Base-by-base conservation (phyloP, 2,329 filamentous ascomycete genomes). In the Diplocarpon mali region DNA sequence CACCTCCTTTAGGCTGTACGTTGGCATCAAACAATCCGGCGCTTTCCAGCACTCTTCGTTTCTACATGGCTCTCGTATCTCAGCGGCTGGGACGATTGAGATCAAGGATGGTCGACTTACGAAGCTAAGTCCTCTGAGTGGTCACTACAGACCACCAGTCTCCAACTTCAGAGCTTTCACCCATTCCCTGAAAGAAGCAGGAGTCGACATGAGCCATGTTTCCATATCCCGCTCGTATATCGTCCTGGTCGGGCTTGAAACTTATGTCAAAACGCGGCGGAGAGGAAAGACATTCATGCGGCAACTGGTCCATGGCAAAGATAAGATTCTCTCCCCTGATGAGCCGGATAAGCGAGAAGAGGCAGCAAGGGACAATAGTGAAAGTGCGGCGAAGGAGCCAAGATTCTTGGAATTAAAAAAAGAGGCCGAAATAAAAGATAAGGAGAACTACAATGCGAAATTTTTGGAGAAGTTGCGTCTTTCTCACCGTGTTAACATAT, bases 31-130 rank as follows among this genome's bases (percentile, higher is more conserved):
- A 59, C 78, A 85, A 61, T 83, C 80, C 3, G 89, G 89, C 10
- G 79, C 84, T 4, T 95, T 95, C 58, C 89, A 95, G 57, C 89
- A 95, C 64, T 89, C 83, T 11, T 92, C 85, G 0, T 95, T 95
- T 57, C 70, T 95, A 1, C 84, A 89, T 50, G 89, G 88, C 17
- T 75, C 80, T 9, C 78, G 88, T 11, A 88, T 95, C 42, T 78
- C 80, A 0, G 81, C 88, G 0, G 89, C 89, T 3, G 89, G 89
- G 0, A 68, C 90, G 20, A 87, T 95, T 60, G 88, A 85, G 62
- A 80, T 95, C 59, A 86, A 86, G 60, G 71, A 88, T 53, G 89
- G 89, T 1, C 76, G 83, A 27, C 63, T 95, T n/a, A 71, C 75
- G 2, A 80, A 78, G 40, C 69, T 93, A 8, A 85, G 81, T 3